Evolutionary conservation across 345 rosid genomes (phyloP).

Genomic region (rapeseed (Brassica napus)): DNA sequence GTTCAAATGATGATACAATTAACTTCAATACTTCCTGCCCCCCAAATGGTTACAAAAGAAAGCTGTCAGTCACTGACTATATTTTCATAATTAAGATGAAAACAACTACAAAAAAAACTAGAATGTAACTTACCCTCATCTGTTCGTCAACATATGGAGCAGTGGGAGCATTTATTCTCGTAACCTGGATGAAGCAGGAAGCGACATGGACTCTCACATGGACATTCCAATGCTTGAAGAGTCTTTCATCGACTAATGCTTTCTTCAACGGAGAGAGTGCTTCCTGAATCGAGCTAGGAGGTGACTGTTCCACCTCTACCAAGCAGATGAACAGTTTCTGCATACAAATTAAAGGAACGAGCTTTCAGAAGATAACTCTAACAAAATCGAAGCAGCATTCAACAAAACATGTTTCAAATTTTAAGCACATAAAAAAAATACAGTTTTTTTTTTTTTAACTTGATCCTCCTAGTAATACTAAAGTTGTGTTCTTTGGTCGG

Average conservation of each 20-base stretch:
- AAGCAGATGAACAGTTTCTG: neutral
- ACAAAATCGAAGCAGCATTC: neutral
- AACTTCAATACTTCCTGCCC: slow-evolving; percentile 13
- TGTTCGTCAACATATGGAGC: slow-evolving; percentile 9
- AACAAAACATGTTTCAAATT: neutral
- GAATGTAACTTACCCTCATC: slow-evolving; percentile 12
- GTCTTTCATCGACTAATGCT: slow-evolving; percentile 54
- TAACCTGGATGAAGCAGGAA: slow-evolving; percentile 11
- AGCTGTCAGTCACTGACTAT: neutral
- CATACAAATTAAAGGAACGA: neutral
- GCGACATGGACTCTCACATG: slow-evolving; percentile 80
- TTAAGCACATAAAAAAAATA: neutral
- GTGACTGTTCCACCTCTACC: slow-evolving; percentile 40
- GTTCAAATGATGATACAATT: slow-evolving; percentile 16
- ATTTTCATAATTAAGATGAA: no score
- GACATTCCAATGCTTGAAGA: slow-evolving; percentile 53
- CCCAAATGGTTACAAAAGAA: neutral
- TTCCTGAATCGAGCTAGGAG: slow-evolving; percentile 48
- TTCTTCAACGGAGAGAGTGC: slow-evolving; percentile 58
- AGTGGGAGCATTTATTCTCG: neutral
- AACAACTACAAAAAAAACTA: neutral
- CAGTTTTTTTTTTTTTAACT: no score
- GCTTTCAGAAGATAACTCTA: no score
- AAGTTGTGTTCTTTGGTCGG: no score
- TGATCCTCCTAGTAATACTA: no score